Percentiles rank a stretch among this genome's conserved stretches.
phyloP scores from a whole-genome alignment of 352 stramenopile species.

The Globisporangium canariense region DNA sequence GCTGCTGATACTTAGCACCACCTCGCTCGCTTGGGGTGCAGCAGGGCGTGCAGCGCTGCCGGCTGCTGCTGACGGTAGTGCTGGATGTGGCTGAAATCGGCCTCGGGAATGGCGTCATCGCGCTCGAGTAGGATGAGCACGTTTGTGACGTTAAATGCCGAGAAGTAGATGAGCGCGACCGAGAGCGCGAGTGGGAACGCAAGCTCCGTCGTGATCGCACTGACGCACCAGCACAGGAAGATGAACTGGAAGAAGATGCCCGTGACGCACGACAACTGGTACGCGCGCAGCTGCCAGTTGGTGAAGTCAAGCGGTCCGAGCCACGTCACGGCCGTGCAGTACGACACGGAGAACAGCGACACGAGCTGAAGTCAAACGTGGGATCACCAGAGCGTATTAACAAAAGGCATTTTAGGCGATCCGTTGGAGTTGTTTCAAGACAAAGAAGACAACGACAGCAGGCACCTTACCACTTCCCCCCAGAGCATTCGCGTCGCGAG shows the following conservation, averaged over 20 bases:
- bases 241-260: conserved; percentile 34
- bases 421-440: neutral
- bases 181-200: conserved; percentile 34
- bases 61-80: neutral
- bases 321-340: conserved; percentile 38
- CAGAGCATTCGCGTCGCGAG: conserved; percentile 31
- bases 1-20: conserved; percentile 17
- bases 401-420: neutral
- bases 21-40: conserved; percentile 22
- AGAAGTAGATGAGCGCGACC: conserved; percentile 37
- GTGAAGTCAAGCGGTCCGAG: conserved; percentile 54
- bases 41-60: neutral
- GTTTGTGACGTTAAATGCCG: conserved; percentile 56
- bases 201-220: conserved; percentile 21
- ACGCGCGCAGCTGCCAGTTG: conserved; percentile 37
- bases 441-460: neutral
- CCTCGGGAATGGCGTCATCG: conserved; percentile 19
- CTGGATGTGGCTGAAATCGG: neutral
- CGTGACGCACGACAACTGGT: conserved; percentile 33
- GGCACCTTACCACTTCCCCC: conserved; percentile 31
- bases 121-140: conserved; percentile 50
- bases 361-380: conserved; percentile 26
- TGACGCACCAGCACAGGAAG: conserved; percentile 31
- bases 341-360: conserved; percentile 44
- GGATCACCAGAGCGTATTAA: neutral